Evolutionary conservation across 345 rosid species (phyloP).

Genomic region (Hypericum perforatum): DNA sequence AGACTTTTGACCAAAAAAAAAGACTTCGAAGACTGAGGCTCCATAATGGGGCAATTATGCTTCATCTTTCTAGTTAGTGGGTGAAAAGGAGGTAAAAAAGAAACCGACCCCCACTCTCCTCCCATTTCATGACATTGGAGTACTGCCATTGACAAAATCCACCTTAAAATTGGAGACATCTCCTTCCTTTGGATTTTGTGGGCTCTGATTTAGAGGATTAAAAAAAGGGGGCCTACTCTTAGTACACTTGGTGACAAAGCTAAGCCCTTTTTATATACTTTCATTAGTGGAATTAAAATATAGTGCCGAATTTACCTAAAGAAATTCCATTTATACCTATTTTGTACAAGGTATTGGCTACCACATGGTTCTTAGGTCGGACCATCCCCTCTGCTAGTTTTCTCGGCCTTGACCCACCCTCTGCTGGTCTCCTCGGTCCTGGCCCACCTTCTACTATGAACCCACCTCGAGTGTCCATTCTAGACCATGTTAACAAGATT

Average conservation of each 20-base stretch:
- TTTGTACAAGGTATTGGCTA: conserved; percentile 26
- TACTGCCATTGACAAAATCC: conserved; percentile 26
- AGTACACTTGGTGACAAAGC: conserved; percentile 37
- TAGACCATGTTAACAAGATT: too few relatives aligned
- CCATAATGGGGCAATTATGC: conserved; percentile 54
- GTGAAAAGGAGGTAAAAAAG: conserved; percentile 18
- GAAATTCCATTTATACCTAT: not conserved
- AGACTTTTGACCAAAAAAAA: too few relatives aligned
- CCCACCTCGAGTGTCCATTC: too few relatives aligned
- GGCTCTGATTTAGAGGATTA: conserved; percentile 24
- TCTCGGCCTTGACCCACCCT: too few relatives aligned
- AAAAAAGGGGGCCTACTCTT: conserved; percentile 28
- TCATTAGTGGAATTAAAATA: conserved; percentile 32
- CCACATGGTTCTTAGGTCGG: too few relatives aligned
- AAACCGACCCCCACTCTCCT: conserved; percentile 9
- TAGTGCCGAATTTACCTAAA: conserved; percentile 24
- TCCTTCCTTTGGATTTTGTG: conserved; percentile 58
- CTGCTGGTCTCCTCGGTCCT: too few relatives aligned
- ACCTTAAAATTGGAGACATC: conserved; percentile 37
- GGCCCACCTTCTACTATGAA: too few relatives aligned
- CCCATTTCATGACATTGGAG: conserved; percentile 21
- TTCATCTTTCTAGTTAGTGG: conserved; percentile 16
- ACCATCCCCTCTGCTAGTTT: too few relatives aligned
- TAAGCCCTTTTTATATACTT: conserved; percentile 22
- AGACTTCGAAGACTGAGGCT: conserved; percentile 27